A percentile compares a stretch with the other conserved stretches of the same genome.
Conservation (phyloP, 106 monocot genomes). For the Dioscorea zingiberensis region DNA sequence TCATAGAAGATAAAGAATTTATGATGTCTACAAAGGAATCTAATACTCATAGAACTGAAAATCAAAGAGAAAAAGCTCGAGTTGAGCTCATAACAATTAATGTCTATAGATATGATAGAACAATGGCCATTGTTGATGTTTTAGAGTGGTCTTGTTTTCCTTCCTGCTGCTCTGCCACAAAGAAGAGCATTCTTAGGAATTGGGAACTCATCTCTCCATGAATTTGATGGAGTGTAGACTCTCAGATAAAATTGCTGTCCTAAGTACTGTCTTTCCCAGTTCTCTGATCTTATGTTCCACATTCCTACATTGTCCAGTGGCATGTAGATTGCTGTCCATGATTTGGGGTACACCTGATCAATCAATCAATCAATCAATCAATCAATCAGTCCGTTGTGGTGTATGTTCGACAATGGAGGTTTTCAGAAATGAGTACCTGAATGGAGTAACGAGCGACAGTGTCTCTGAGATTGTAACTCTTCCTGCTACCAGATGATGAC, state of each 20-base stretch:
- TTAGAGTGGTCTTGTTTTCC: conserved; percentile 37
- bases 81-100: conserved; percentile 1
- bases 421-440: conserved; percentile 12
- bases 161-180: conserved; percentile 48
- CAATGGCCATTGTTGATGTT: too few relatives aligned
- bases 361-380: too few relatives aligned
- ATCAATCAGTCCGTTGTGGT: too few relatives aligned
- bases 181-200: conserved; percentile 51
- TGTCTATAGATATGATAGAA: too few relatives aligned
- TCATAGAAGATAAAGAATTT: too few relatives aligned
- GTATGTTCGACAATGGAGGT: too few relatives aligned
- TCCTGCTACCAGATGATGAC: conserved; percentile 25
- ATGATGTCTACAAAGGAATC: too few relatives aligned
- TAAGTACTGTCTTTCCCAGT: conserved; percentile 55
- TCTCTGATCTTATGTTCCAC: conserved; percentile 66
- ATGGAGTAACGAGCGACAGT: conserved; percentile 31
- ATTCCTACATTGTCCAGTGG: conserved; percentile 62
- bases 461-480: conserved; percentile 38
- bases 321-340: conserved; percentile 57
- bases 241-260: conserved; percentile 71
- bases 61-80: neutral
- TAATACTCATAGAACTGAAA: too few relatives aligned
- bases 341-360: conserved; percentile 49
- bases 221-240: conserved; percentile 51
- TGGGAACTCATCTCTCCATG: conserved; percentile 47